phyloP scores from a whole-genome alignment of 2,329 filamentous ascomycete genomes.

The Fusarium proliferatum region DNA sequence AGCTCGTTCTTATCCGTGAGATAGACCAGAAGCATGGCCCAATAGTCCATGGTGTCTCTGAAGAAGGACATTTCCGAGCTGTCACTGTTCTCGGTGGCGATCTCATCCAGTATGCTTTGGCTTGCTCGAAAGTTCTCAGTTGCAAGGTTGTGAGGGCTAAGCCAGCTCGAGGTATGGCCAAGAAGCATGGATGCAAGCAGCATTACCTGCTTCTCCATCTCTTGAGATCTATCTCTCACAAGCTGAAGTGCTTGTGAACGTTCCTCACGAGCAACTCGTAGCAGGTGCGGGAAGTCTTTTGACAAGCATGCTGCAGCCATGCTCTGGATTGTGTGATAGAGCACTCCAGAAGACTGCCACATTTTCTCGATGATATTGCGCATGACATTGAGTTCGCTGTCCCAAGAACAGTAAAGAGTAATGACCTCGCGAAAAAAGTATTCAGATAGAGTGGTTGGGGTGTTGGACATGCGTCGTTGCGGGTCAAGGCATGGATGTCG shows the following conservation, averaged over 20 bases:
- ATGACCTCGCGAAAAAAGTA: conserved; percentile 5
- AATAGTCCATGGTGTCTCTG: conserved; percentile 1
- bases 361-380: background rate
- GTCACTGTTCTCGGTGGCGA: background rate
- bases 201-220: background rate
- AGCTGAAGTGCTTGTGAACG: background rate
- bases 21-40: conserved; percentile 5
- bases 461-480: background rate
- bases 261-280: background rate
- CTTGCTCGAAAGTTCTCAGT: background rate
- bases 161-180: conserved; percentile 4
- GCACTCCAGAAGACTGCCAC: background rate
- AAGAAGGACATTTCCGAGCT: background rate
- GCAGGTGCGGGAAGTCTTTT: background rate
- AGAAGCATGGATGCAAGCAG: background rate
- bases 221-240: background rate
- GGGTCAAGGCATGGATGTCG: background rate
- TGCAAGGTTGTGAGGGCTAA: conserved; percentile 3
- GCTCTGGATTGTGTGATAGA: conserved; percentile 10
- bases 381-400: conserved; percentile 4
- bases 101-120: background rate
- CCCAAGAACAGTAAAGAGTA: conserved; percentile 4
- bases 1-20: background rate
- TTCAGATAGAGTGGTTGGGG: background rate
- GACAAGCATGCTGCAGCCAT: conserved; percentile 12